These are phyloP conservation scores for Gautieria morchelliformis DNA, from an alignment of 768 basidiomycete species.

Conservation along the genomic window DNA sequence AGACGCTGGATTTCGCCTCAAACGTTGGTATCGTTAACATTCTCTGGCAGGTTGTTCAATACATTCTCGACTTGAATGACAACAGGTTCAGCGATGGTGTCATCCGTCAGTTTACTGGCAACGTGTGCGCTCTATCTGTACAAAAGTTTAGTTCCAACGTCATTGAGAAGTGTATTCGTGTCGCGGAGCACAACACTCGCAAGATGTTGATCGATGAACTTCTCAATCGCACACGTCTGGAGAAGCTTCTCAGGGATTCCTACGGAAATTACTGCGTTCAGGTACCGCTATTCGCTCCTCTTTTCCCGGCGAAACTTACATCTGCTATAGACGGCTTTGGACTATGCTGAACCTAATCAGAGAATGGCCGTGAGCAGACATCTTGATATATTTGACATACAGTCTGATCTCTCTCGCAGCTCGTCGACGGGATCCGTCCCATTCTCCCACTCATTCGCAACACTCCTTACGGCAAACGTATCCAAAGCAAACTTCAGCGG, in stretches of 20 bases:
- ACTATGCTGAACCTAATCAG: conserved; percentile 94
- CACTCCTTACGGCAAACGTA: conserved; percentile 98
- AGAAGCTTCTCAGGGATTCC: conserved; percentile 92
- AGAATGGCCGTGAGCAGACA: conserved; percentile 49
- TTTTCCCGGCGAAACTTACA: conserved; percentile 2
- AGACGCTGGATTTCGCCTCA: conserved; percentile 17
- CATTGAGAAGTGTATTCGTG: conserved; percentile 92
- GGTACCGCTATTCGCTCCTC: conserved; percentile 33
- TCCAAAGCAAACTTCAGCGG: conserved; percentile 96
- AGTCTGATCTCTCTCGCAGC: conserved; percentile 19
- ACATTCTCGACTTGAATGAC: conserved; percentile 96
- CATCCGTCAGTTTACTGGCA: conserved; percentile 95
- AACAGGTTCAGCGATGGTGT: conserved; percentile 96
- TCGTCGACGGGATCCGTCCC: conserved; percentile 97
- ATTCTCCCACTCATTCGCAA: conserved; percentile 97
- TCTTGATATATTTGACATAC: background rate
- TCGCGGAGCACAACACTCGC: conserved; percentile 90
- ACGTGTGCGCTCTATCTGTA: conserved; percentile 94
- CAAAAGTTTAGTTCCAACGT: conserved; percentile 99
- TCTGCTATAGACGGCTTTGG: conserved; percentile 72
- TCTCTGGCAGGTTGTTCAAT: conserved; percentile 77
- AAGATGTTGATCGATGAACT: conserved; percentile 94
- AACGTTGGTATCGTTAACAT: background rate
- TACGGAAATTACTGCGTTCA: conserved; percentile 96
- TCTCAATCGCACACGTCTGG: conserved; percentile 86